These are phyloP conservation scores for Chlorella ohadii DNA, from an alignment of 139 green algal species.

Conservation along the genomic window DNA sequence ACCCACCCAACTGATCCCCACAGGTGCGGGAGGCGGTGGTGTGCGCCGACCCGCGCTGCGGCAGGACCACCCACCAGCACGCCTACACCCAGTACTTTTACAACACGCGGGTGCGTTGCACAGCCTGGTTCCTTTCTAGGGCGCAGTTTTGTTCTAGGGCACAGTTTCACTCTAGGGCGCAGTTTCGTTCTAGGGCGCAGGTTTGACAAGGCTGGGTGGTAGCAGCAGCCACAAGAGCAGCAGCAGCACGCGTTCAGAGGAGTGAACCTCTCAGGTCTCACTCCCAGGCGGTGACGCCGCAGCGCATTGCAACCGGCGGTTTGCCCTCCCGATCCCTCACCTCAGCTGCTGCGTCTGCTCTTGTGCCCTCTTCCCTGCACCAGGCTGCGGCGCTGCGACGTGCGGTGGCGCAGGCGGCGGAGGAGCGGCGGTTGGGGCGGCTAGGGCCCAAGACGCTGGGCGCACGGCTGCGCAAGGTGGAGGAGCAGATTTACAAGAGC, in stretches of 20 bases:
- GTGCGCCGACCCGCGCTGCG: not conserved
- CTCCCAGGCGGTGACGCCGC: no score
- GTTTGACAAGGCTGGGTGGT: no score
- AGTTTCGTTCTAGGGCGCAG: no score
- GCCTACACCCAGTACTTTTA: slow-evolving; percentile 27
- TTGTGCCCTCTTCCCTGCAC: not conserved
- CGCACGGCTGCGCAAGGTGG: not conserved
- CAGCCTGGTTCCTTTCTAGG: no score
- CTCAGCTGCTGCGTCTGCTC: not conserved
- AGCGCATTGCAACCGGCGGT: no score
- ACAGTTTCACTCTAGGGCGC: no score
- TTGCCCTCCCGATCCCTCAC: no score
- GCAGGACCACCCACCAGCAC: slow-evolving; percentile 1
- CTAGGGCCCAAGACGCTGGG: not conserved
- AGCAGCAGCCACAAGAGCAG: no score
- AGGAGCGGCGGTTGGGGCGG: slow-evolving; percentile 1
- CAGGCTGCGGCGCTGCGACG: slow-evolving; percentile 8
- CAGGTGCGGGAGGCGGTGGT: slow-evolving; percentile 17
- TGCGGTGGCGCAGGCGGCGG: not conserved
- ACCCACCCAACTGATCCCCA: no score
- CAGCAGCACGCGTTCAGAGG: no score
- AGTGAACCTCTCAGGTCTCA: no score
- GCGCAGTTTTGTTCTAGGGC: no score
- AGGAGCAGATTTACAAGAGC: slow-evolving; percentile 14
- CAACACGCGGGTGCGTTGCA: slow-evolving; percentile 4